Base-by-base conservation (phyloP, 108 stramenopile genomes). In the Discostella pseudostelligera region DNA sequence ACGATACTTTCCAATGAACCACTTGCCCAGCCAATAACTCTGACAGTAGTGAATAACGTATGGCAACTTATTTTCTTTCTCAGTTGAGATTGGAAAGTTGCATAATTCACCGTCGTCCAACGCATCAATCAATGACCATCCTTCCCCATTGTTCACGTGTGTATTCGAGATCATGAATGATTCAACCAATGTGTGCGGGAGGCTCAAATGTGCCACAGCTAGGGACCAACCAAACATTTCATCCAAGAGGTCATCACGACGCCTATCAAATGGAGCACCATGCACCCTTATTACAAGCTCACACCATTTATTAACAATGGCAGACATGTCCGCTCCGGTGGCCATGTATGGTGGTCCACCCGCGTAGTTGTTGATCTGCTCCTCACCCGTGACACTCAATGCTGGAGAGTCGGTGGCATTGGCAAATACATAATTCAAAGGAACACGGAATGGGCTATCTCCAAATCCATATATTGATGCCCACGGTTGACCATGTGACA, bases 171-270 rank as follows among this genome's bases (percentile, higher is more conserved):
- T 79, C 87, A 87, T 87, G 53, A 88, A 85, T 6, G 85, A 85
- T 54, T 72, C 58, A 22, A 84, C 81, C 10, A 89, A 32, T 2
- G 67, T 72, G 48, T 92, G 89, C 21, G 83, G 82, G 44, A 92
- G 43, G 26, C 63, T 72, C 35, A 80, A 35, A 58, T 92, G 87
- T 17, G 93, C 94, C 11, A 93, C 90, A 4, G 93, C 93, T 11
- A 96, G 57, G 50, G 78, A 79, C 72, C 89, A 97, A 4, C 80
- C 94, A 69, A 89, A 97, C 96, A 96, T 96, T 82, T 96, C 96
- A 28, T 92, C 89, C 39, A 97, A 60, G 37, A 96, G 63, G 25
- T 83, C 55, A 32, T 86, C 70, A 42, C 85, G 86, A 5, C 5
- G 4, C 5, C 32, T 32, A 32, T 5, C 32, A 32, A 4, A 32